phyloP scores from a whole-genome alignment of 1,284 basidiomycete genomes.

The Ustilago cynodontis region DNA sequence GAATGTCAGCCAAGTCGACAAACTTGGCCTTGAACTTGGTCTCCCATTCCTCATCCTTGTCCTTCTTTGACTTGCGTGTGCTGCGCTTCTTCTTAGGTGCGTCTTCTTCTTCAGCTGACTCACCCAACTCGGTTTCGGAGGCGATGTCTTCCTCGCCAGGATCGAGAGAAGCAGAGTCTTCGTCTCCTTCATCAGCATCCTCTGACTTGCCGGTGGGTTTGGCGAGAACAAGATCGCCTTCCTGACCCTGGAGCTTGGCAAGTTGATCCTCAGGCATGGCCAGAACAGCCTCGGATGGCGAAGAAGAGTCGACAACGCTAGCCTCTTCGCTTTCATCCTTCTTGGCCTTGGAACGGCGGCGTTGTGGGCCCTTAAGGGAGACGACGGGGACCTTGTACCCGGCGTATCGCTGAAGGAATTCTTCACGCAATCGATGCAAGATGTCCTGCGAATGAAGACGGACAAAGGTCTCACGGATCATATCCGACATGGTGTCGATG shows the following conservation, averaged over 20 bases:
- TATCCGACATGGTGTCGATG: slow-evolving; percentile 88
- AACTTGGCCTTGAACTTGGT: slow-evolving; percentile 72
- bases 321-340: slow-evolving; percentile 6
- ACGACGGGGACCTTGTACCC: slow-evolving; percentile 60
- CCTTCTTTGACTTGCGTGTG: slow-evolving; percentile 17
- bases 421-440: slow-evolving; percentile 74
- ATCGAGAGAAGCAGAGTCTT: slow-evolving; percentile 1
- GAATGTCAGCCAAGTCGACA: slow-evolving; percentile 80
- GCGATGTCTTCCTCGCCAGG: slow-evolving; percentile 12
- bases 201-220: slow-evolving; percentile 23
- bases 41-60: slow-evolving; percentile 39
- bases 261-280: slow-evolving; percentile 43
- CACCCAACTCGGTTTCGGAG: slow-evolving; percentile 19
- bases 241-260: slow-evolving; percentile 32
- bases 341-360: slow-evolving; percentile 14
- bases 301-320: slow-evolving; percentile 10
- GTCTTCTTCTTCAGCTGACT: slow-evolving; percentile 2
- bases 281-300: slow-evolving; percentile 27
- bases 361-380: slow-evolving; percentile 21
- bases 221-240: slow-evolving; percentile 29
- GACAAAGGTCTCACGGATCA: slow-evolving; percentile 94
- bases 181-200: slow-evolving; percentile 21
- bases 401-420: slow-evolving; percentile 67
- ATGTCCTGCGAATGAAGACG: slow-evolving; percentile 89
- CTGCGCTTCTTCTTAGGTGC: slow-evolving; percentile 14